Evolutionary conservation across 73 alveolate species (phyloP), one percentile per base, ranked within the genome.

Genomic region (Paramecium sexaurelia): DNA sequence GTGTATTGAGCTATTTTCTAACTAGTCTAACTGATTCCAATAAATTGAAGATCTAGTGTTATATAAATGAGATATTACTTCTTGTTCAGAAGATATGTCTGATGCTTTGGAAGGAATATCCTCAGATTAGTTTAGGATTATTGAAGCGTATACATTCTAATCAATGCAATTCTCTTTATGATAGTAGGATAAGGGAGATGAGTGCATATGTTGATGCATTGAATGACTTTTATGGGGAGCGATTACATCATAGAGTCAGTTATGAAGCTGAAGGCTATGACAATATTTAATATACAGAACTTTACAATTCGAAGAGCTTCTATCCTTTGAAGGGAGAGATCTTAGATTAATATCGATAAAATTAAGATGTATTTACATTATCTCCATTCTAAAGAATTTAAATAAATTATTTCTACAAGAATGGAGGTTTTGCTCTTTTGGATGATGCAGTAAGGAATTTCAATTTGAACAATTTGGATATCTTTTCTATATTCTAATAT

Each of bases 301-400:
- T 7, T 0, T 78, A 78, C 17, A 78, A 78, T 78, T 41, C 68
- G 3, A 39, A 78, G 27, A 5, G 33, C 3, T 78, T 78, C 19
- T 78, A 78, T 43, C 90, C 90, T n/a, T 13, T 78, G 0, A 26
- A 6, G 36, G 41, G 41, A 6, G 90, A 78, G 41, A 45, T 78
- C 11, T 24, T 78, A 13, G 90, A 78, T 11, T 7, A 11, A 0
- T 20, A 1, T 39, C 43, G 73, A 19, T 15, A 17, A 45, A 36
- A 37, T 17, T 26, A 78, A 22, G 55, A 78, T 41, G 45, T 61
- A n/a, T 1, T 0, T 4, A 2, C 45, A 2, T 45, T 78, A 10
- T 78, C 90, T n/a, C 90, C 90, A 17, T 78, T 78, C 19, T 13
- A 39, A 26, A 78, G 90, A 78, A 40, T 78, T 0, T 24, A 78